Conservation (phyloP, 2,329 filamentous ascomycete species). For the Trichoderma sp. region DNA sequence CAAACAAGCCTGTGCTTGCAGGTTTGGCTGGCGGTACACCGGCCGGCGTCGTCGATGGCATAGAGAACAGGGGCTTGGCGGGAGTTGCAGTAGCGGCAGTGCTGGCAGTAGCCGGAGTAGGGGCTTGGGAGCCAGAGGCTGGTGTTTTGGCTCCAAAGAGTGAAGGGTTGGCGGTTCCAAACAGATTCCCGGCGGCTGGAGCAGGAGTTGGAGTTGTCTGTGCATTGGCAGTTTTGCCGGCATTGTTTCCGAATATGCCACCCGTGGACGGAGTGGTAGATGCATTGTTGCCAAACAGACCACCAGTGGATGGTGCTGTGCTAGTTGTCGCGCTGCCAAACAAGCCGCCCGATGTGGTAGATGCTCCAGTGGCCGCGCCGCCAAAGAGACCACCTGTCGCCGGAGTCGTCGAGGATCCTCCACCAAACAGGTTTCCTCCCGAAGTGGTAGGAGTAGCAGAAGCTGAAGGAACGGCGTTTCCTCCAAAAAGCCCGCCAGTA, state of each 20-base stretch:
- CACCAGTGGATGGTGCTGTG: slow-evolving; percentile 24
- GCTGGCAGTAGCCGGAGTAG: slow-evolving; percentile 24
- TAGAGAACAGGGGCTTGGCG: slow-evolving; percentile 49
- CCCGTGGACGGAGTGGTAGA: slow-evolving; percentile 29
- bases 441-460: slow-evolving; percentile 33
- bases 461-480: slow-evolving; percentile 31
- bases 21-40: slow-evolving; percentile 52
- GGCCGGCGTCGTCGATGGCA: slow-evolving; percentile 57
- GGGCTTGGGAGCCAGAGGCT: not conserved
- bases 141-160: slow-evolving; percentile 26
- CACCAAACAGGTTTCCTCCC: slow-evolving; percentile 32
- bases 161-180: slow-evolving; percentile 22
- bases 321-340: slow-evolving; percentile 29
- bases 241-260: slow-evolving; percentile 31
- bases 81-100: slow-evolving; percentile 37
- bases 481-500: slow-evolving; percentile 30
- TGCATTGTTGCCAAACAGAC: slow-evolving; percentile 30
- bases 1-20: slow-evolving; percentile 21
- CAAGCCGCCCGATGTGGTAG: slow-evolving; percentile 31
- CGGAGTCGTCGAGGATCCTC: slow-evolving; percentile 31
- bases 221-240: slow-evolving; percentile 21
- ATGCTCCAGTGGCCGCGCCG: slow-evolving; percentile 27
- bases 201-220: slow-evolving; percentile 6
- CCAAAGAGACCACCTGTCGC: slow-evolving; percentile 38
- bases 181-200: slow-evolving; percentile 23